Base-by-base conservation (phyloP, 768 basidiomycete genomes). In the Myochromella boudieri region DNA sequence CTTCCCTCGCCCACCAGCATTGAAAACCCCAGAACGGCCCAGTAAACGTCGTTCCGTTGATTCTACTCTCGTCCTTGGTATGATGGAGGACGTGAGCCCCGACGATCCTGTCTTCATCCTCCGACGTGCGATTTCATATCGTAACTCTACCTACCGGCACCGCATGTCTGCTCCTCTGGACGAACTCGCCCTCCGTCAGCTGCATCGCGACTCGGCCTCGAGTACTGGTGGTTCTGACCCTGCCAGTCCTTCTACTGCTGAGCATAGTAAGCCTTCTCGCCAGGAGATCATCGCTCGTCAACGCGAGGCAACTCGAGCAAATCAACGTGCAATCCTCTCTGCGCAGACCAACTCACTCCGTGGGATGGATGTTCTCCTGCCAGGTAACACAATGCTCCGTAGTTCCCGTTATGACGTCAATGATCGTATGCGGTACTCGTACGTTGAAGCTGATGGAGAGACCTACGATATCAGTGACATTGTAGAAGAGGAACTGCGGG, bases 271-370 rank as follows among this genome's bases (percentile, higher is more conserved):
- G 34, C 70, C 68, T 1, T 89, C 91, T 3, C 79, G 85, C 18
- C 89, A 91, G 53, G 93, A 97, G 55, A 87, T 97, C 58, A 97
- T 97, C 46, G 91, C 90, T 10, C 93, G 93, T 4, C 95, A 97
- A 60, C 82, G 95, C 4, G 90, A 87, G 1, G 89, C 85, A 0
- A 84, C 80, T 6, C 78, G 91, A 9, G 95, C 93, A 1, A 95
- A 84, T 51, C 95, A 88, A 29, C 86, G 87, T 6, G 85, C 95
- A 21, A 81, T 97, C 20, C 63, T 80, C 1, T 87, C 88, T 9
- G 83, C 94, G 0, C 89, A 92, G 55, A 74, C 82, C 3, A 97
- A 97, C 60, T 80, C 85, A 1, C 76, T 87, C 14, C 83, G 91
- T 34, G 95, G 95, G 1, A 80, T 95, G 62, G 95, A 98, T 55